Percentiles rank a stretch among this genome's conserved stretches.
These are phyloP conservation scores for Geotrichum europaeum DNA, from an alignment of 1,139 yeast species.

Conservation along the genomic window DNA sequence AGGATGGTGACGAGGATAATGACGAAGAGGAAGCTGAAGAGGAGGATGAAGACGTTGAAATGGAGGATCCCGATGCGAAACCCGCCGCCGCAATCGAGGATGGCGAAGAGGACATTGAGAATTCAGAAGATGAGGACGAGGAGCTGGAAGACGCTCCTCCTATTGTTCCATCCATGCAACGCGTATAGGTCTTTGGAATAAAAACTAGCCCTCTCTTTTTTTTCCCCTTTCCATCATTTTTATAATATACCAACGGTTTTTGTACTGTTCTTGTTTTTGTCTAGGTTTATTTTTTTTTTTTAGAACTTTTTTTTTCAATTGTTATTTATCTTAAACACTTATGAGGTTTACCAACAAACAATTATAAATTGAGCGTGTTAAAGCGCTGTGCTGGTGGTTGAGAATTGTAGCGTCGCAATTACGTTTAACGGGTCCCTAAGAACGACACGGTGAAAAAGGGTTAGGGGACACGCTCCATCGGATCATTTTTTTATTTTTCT, in stretches of 20 bases:
- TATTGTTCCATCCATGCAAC: background rate
- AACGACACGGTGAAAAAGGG: background rate
- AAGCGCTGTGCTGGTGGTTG: too few species aligned
- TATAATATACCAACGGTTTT: background rate
- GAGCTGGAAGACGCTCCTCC: conserved; percentile 6
- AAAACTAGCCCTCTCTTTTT: background rate
- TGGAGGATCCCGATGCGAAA: conserved; percentile 5
- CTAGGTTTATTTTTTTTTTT: background rate
- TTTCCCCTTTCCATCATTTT: background rate
- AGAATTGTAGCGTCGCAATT: too few species aligned
- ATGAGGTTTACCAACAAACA: too few species aligned
- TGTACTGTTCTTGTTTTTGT: background rate
- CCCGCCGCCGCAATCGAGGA: background rate
- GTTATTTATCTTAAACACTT: background rate
- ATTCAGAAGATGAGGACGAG: conserved; percentile 12
- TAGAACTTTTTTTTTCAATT: background rate
- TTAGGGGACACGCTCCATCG: background rate
- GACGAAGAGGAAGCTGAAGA: conserved; percentile 32
- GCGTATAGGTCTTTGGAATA: background rate
- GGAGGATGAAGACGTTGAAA: conserved; percentile 23
- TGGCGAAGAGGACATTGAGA: conserved; percentile 1
- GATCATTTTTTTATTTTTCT: background rate
- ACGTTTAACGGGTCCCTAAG: too few species aligned
- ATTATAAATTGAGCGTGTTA: too few species aligned
- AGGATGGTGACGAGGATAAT: conserved; percentile 29